These are phyloP conservation scores for Ramaria sp. DNA, from an alignment of 768 basidiomycete species.

Conservation along the genomic window DNA sequence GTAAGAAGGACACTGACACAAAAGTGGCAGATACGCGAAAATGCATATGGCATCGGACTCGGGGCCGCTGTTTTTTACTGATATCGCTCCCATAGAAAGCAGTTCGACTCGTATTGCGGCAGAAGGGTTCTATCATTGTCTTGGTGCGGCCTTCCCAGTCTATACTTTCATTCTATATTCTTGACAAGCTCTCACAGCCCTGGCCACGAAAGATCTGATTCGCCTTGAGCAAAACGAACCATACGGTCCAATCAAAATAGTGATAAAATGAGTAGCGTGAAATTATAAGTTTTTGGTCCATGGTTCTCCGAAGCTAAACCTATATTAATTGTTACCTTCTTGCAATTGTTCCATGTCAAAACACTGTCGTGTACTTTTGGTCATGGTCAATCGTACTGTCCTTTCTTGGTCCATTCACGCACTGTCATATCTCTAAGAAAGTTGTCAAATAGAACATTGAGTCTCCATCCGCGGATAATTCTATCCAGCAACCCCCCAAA, in stretches of 20 bases:
- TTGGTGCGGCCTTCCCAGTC: slow-evolving; percentile 38
- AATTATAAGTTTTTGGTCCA: too few relatives aligned
- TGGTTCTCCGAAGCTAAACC: too few relatives aligned
- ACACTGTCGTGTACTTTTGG: too few relatives aligned
- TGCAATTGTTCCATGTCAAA: too few relatives aligned
- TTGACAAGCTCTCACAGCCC: slow-evolving; percentile 32
- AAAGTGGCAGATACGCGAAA: slow-evolving; percentile 50
- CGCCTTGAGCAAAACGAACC: slow-evolving; percentile 47
- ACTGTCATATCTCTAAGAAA: too few relatives aligned
- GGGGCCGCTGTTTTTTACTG: slow-evolving; percentile 47
- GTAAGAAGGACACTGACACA: slow-evolving; percentile 10
- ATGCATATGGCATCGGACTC: slow-evolving; percentile 52
- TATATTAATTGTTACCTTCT: too few relatives aligned
- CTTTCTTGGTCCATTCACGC: too few relatives aligned
- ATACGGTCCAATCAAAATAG: slow-evolving; percentile 43
- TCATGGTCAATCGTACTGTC: too few relatives aligned
- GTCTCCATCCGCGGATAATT: too few relatives aligned
- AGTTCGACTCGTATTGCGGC: slow-evolving; percentile 73
- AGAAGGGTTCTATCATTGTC: slow-evolving; percentile 75
- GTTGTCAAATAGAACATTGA: too few relatives aligned
- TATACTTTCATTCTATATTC: background rate
- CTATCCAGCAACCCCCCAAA: too few relatives aligned
- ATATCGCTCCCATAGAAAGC: slow-evolving; percentile 50
- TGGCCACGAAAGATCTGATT: slow-evolving; percentile 66
- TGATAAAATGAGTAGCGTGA: slow-evolving; percentile 21